A percentile compares a stretch with the other conserved stretches of the same genome.
These are phyloP conservation scores for Claviceps quebecensis DNA, from an alignment of 2,329 filamentous ascomycete species.

Conservation along the genomic window DNA sequence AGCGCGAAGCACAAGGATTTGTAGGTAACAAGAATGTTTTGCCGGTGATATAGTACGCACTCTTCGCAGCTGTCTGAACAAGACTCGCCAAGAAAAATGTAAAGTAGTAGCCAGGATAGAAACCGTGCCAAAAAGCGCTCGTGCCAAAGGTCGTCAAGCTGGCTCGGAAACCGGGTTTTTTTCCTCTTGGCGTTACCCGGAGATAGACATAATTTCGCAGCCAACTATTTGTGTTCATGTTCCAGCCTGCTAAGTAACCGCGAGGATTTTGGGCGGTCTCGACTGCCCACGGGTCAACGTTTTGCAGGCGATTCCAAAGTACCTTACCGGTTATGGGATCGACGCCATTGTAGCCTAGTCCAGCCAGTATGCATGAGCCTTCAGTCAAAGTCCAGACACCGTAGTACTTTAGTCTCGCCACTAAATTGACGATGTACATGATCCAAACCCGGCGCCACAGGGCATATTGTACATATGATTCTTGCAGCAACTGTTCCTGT, in stretches of 20 bases:
- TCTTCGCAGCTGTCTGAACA: constrained; percentile 86
- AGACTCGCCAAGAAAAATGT: constrained; percentile 81
- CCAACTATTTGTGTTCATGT: constrained; percentile 98
- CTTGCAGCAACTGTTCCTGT: constrained; percentile 46
- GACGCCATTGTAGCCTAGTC: constrained; percentile 86
- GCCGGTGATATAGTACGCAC: constrained; percentile 37
- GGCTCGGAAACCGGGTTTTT: constrained; percentile 91
- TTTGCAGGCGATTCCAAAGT: constrained; percentile 76
- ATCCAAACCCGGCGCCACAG: constrained; percentile 63
- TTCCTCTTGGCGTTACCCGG: constrained; percentile 83
- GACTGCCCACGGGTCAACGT: constrained; percentile 74
- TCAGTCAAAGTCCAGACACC: constrained; percentile 90
- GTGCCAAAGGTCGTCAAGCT: constrained; percentile 89
- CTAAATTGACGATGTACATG: constrained; percentile 72
- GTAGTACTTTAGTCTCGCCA: constrained; percentile 84
- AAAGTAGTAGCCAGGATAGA: constrained; percentile 93
- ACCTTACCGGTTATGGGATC: constrained; percentile 74
- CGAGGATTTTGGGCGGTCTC: constrained; percentile 90
- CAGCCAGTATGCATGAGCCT: constrained; percentile 84
- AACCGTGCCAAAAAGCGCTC: constrained; percentile 95
- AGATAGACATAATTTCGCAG: constrained; percentile 91
- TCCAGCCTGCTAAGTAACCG: constrained; percentile 84
- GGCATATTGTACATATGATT: constrained; percentile 50
- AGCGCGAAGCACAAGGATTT: background rate
- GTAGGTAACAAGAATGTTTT: background rate